phyloP scores from a whole-genome alignment of 139 green algal genomes.

The Closterium sp. region DNA sequence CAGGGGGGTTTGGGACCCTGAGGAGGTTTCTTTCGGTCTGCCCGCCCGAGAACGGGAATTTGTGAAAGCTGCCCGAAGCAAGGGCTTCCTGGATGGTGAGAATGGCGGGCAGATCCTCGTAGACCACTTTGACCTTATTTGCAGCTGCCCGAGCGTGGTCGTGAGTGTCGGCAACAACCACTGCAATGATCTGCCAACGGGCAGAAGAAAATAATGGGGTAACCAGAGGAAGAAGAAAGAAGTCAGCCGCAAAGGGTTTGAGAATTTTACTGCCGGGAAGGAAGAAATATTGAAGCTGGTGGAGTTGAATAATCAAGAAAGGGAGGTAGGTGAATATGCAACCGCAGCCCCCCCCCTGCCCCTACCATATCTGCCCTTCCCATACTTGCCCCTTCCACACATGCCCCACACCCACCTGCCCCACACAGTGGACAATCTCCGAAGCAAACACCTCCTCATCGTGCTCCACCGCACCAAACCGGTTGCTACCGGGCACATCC shows the following conservation, averaged over 20 bases:
- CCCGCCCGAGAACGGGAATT: not conserved
- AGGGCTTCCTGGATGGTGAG: constrained; percentile 88
- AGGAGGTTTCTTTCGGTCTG: constrained; percentile 37
- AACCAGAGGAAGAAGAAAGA: no score
- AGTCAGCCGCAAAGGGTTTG: no score
- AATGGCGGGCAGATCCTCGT: constrained; percentile 83
- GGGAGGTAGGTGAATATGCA: no score
- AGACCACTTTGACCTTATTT: constrained; percentile 73
- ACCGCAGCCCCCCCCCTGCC: no score
- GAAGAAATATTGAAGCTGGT: no score
- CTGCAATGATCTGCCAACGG: constrained; percentile 74
- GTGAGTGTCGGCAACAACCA: constrained; percentile 83
- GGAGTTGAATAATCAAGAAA: no score
- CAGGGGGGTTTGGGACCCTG: not conserved
- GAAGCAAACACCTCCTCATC: constrained; percentile 92
- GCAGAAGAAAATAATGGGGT: no score
- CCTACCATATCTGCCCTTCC: no score
- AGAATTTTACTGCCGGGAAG: no score
- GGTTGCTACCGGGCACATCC: constrained; percentile 82
- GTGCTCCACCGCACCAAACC: constrained; percentile 75
- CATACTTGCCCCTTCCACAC: no score
- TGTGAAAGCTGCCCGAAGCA: constrained; percentile 57
- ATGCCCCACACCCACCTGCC: constrained; percentile 50
- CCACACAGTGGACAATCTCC: constrained; percentile 79
- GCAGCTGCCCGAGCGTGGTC: constrained; percentile 67